Evolutionary conservation across 2,329 filamentous ascomycete species (phyloP).

Genomic region (Emergomyces pasteurianus): DNA sequence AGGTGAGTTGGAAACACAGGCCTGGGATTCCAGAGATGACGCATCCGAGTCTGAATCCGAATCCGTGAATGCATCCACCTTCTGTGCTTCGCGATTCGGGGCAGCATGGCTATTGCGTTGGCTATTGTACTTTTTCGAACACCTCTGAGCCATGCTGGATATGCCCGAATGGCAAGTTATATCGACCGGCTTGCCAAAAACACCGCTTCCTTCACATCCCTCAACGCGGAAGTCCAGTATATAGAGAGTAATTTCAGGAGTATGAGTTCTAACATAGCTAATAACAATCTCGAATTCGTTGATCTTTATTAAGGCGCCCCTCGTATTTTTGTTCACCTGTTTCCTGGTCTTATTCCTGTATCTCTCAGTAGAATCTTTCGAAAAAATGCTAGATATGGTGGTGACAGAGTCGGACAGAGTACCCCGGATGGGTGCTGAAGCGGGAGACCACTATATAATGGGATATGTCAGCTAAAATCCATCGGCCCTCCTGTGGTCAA

Average conservation of each 20-base stretch:
- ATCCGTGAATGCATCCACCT: background rate
- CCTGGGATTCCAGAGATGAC: background rate
- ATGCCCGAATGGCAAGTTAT: slow-evolving; percentile 9
- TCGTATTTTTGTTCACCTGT: slow-evolving; percentile 13
- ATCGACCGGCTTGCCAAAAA: slow-evolving; percentile 16
- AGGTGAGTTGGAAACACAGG: background rate
- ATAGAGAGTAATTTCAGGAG: slow-evolving; percentile 12
- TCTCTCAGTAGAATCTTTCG: slow-evolving; percentile 15
- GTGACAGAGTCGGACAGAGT: slow-evolving; percentile 25
- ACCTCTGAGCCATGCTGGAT: slow-evolving; percentile 1
- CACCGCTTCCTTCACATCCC: slow-evolving; percentile 16
- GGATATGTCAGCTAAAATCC: background rate
- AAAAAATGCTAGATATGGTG: slow-evolving; percentile 23
- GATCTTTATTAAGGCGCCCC: slow-evolving; percentile 21
- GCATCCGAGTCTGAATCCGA: background rate
- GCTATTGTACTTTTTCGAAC: background rate
- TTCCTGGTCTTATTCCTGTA: slow-evolving; percentile 13
- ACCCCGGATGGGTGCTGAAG: slow-evolving; percentile 10
- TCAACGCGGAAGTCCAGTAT: slow-evolving; percentile 15
- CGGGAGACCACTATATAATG: slow-evolving; percentile 17
- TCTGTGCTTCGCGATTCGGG: background rate
- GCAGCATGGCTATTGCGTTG: background rate
- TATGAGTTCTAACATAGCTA: slow-evolving; percentile 7
- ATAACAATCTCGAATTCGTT: slow-evolving; percentile 26
- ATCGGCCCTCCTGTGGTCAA: background rate